Conservation (phyloP, 164 flowering plant genomes). For the Nymphaea colorata region DNA sequence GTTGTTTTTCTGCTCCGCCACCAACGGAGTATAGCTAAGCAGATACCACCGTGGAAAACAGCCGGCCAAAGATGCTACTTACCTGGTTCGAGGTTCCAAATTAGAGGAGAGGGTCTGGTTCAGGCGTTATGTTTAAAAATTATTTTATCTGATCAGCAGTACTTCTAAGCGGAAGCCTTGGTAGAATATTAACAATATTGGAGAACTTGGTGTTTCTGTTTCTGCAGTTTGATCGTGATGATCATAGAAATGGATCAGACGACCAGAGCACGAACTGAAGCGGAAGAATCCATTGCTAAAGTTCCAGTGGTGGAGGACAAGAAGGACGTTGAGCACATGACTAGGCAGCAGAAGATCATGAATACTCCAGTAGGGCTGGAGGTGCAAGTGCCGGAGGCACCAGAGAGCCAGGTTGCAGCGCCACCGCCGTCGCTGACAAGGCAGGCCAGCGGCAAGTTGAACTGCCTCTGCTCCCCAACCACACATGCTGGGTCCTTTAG, state of each 20-base stretch:
- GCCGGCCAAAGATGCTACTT: too few species aligned
- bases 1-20: too few species aligned
- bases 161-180: background rate
- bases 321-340: background rate
- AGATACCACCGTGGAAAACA: too few species aligned
- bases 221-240: background rate
- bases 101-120: too few species aligned
- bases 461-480: conserved; percentile 31
- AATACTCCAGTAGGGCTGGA: background rate
- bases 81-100: too few species aligned
- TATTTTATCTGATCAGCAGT: too few species aligned
- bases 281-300: background rate
- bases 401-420: background rate
- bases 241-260: background rate
- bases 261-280: background rate
- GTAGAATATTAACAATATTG: too few species aligned
- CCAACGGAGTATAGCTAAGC: too few species aligned
- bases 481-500: conserved; percentile 32
- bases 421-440: conserved; percentile 5
- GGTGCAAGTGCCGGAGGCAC: background rate
- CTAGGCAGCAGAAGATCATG: background rate
- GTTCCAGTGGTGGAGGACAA: background rate
- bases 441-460: conserved; percentile 8
- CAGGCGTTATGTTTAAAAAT: too few species aligned
- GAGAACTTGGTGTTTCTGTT: background rate